Evolutionary conservation across 129 eudicot genomes (phyloP), one percentile per base, ranked within the genome.

Genomic region (Logfia minima): DNA sequence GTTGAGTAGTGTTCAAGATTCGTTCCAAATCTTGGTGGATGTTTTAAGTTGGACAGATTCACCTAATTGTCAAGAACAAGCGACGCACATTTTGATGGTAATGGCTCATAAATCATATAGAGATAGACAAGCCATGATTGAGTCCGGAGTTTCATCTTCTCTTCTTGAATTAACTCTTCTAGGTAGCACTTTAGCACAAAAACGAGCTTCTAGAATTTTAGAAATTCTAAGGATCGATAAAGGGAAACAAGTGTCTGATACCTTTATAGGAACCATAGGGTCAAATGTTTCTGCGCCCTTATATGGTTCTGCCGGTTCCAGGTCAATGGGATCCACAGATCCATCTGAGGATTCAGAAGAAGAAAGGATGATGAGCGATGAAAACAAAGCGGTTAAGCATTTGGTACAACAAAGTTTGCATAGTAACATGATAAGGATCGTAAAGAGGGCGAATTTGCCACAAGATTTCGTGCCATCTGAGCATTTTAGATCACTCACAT

Each of bases 341-440:
- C 68, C 61, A 18, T 5, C 74, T n/a, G 69, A 71, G 28, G 80
- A 75, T 39, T 84, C 74, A 6, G 88, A 82, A 58, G 86, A 83
- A 48, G 86, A 60, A 19, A 79, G 58, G 60, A 83, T 81, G 92
- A 86, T 91, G 91, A 93, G 97, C 52, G 93, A 90, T 23, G 98
- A 93, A 85, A 84, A 56, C 71, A 93, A 75, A 75, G 98, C 97
- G 4, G 98, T 93, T 66, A 91, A 89, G 72, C 86, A 90, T 7
- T 78, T 93, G 58, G 97, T 93, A 10, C 97, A 93, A 68, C 98
- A 93, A 81, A 93, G 98, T 59, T 84, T 93, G 87, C 96, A 93
- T 68, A 89, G 80, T 74, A 93, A 93, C 74, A 93, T 93, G 98
- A 84, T 88, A 63, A 85, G 97, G 80, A 93, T 93, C 70, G 97